Base-by-base conservation (phyloP, 352 stramenopile species). In the Phytophthora multivora region DNA sequence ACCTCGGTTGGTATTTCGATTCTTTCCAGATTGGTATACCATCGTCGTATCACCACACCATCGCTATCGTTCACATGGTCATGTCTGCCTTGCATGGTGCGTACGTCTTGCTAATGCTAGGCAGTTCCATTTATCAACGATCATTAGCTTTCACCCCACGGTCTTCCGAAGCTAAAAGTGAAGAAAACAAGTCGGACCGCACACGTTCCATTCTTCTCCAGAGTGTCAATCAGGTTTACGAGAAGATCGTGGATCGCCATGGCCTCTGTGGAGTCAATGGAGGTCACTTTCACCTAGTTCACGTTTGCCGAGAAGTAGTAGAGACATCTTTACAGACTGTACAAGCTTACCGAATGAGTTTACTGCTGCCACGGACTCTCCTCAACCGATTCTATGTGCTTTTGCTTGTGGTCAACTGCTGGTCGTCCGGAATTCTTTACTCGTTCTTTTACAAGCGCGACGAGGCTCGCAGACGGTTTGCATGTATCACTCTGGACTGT, bases 351-450 rank as follows among this genome's bases (percentile, higher is more conserved):
- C 31, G 54, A 6, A 72, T 75, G 67, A 75, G 67, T 31, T 5
- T 31, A 15, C 33, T 69, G n/a, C 57, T 75, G 7, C 51, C 67
- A 19, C 26, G 51, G 12, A 52, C 59, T 2, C 56, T 66, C 33
- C 58, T 81, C 33, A 75, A 81, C 28, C 51, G 60, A 0, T 66
- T 79, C 23, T 76, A 71, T 40, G 69, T 74, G 2, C 16, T 55
- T n/a, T 16, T 81, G 12, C 40, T 81, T 8, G 55, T 61, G 8
- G 5, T 66, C 1, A 75, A 75, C 12, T 75, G 62, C 39, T 75
- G 57, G 62, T 57, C 54, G 1, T 63, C 59, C 0, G 47, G 55
- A 1, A 48, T 72, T 7, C 48, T 72, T 0, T 59, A 71, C 41
- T 60, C 53, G 1, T 18, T 41, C 11, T 72, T 66, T 12, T 56